Evolutionary conservation across 257 asterid genomes (phyloP), one percentile per base, ranked within the genome.

Genomic region (Coffea eugenioides): DNA sequence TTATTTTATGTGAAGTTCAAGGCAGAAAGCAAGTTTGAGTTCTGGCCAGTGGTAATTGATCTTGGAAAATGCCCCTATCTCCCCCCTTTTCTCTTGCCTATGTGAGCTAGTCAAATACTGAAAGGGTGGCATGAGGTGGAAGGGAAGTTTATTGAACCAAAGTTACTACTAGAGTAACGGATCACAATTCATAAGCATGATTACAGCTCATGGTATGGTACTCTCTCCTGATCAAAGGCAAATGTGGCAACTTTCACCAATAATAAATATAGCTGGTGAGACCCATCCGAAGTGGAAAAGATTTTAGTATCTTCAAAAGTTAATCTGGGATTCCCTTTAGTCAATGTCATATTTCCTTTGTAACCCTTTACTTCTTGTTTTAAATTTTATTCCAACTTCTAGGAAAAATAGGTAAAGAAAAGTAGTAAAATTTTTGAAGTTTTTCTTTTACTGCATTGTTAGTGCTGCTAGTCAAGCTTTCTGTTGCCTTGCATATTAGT

Each of bases 51-150:
- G 34, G 49, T 49, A 15, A 23, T 45, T 72, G 48, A 14, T 74
- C n/a, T 51, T 74, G 77, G 67, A 57, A 57, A 74, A 74, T 54
- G 66, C 79, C 59, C n/a, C 1, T 46, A 15, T 46, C 13, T 75
- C 36, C 41, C 23, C 23, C 56, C 56, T 14, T 23, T 0, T 3
- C 45, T 3, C 18, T 75, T 57, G 51, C 25, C 79, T 57, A 12
- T 4, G n/a, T 4, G 41, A 36, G 71, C 41, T 45, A 43, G 34
- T 64, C 52, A 59, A 75, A 14, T 51, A 20, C 14, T 64, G 69
- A 25, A 36, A 64, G 31, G 67, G 67, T 12, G 13, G 67, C 67
- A 54, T 1, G 21, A 21, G 61, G 8, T 48, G 12, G 21, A n/a
- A 57, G 18, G 65, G 23, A 0, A 57, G n/a, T 57, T 57, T 16